Evolutionary conservation across 2,329 filamentous ascomycete genomes (phyloP), one percentile per base, ranked within the genome.

Genomic region (Calonectria leucothoes): DNA sequence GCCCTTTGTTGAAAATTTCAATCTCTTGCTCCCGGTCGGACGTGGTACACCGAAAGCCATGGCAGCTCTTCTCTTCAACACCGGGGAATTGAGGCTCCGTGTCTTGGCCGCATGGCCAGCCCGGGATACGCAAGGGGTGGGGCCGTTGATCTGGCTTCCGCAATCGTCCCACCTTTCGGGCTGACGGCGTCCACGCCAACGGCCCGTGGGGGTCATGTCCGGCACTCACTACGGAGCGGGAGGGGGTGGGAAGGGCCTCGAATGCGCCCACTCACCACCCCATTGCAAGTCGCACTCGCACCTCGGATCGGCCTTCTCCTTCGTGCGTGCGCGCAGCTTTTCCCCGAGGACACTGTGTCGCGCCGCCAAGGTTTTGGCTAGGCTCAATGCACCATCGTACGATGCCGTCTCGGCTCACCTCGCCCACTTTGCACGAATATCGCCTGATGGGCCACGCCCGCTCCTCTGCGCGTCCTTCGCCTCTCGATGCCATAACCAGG

Each of bases 361-460:
- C 6, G 42, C 63, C 6, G 42, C 63, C 42, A 35, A 33, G 25
- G 48, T 49, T 55, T 52, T 25, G 11, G 55, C 31, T 71, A 37
- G 52, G 14, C 64, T 37, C 55, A 51, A 64, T 61, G 45, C 55
- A 57, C 61, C 66, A 73, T 74, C 73, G 73, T 74, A 74, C 67
- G 73, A 74, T 74, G 69, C 42, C 49, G 15, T 59, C 31, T 55
- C 66, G 49, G 63, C 65, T 71, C 27, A 49, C 65, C 70, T n/a
- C n/a, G n/a, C 39, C n/a, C 72, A 74, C 72, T 71, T 68, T 71
- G 33, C 37, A 12, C 33, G 17, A 66, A 33, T 67, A 74, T 74
- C 73, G 45, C 70, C 63, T 74, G 73, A 74, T 74, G 66, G 66
- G 31, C 70, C 57, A 29, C 66, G 65, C 35, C 66, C 55, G 63